phyloP scores from a whole-genome alignment of 1,139 yeast genomes.

The Blastobotrys malaysiensis region DNA sequence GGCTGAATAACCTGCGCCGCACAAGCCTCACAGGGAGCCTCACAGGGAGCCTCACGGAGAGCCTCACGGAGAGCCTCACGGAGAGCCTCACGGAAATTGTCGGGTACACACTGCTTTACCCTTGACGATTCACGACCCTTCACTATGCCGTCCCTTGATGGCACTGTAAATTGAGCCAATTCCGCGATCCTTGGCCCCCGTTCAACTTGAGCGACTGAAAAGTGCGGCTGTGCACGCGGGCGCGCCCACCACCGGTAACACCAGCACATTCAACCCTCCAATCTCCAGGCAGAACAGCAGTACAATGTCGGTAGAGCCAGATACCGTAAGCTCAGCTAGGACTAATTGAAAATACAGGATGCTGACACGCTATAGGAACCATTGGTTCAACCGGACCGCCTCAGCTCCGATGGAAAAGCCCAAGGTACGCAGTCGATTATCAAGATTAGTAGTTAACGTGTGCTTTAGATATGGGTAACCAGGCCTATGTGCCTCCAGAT shows the following conservation, averaged over 20 bases:
- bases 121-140: no score
- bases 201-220: no score
- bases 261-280: background rate
- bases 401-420: background rate
- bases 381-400: background rate
- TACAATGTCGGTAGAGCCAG: slow-evolving; percentile 15
- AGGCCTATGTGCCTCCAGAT: slow-evolving; percentile 34
- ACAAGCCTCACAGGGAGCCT: background rate
- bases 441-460: background rate
- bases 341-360: background rate
- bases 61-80: no score
- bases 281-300: background rate
- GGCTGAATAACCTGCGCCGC: background rate
- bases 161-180: no score
- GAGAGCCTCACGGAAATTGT: no score
- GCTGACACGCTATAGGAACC: slow-evolving; percentile 5
- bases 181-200: no score
- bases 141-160: no score
- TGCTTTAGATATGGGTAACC: slow-evolving; percentile 24
- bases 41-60: no score
- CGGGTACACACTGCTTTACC: no score
- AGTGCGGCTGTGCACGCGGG: background rate
- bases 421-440: background rate
- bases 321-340: slow-evolving; percentile 4
- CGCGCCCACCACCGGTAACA: background rate